These are phyloP conservation scores for Chlamydomonas sphaeroides DNA, from an alignment of 139 green algal species.

Conservation along the genomic window DNA sequence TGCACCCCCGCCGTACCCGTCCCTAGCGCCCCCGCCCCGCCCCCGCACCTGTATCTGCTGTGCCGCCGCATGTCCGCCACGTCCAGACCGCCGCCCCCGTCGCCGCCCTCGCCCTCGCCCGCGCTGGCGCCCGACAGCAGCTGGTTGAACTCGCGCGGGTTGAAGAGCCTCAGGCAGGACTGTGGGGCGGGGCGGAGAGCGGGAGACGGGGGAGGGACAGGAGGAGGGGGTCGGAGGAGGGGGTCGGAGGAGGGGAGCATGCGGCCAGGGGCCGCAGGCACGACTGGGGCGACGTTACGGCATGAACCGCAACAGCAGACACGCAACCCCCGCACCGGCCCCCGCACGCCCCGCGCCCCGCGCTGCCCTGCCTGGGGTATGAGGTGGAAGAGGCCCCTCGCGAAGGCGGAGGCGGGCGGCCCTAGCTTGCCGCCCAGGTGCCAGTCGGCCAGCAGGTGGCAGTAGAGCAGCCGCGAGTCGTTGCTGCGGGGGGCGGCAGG, in stretches of 20 bases:
- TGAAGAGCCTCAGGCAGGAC: slow-evolving; percentile 79
- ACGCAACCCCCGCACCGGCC: too few species aligned
- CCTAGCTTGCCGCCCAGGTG: slow-evolving; percentile 81
- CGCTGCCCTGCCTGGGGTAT: slow-evolving; percentile 43
- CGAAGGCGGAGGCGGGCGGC: slow-evolving; percentile 73
- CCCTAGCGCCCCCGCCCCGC: too few species aligned
- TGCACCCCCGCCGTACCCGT: too few species aligned
- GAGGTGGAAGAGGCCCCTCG: slow-evolving; percentile 62
- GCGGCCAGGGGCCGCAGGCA: too few species aligned
- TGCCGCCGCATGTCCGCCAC: slow-evolving; percentile 81
- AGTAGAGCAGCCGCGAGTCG: slow-evolving; percentile 82
- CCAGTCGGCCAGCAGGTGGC: slow-evolving; percentile 84
- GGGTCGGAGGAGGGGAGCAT: too few species aligned
- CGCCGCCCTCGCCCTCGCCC: slow-evolving; percentile 58
- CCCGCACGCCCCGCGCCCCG: too few species aligned
- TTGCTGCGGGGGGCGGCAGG: slow-evolving; percentile 59
- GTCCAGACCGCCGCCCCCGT: slow-evolving; percentile 52
- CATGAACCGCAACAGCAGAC: too few species aligned
- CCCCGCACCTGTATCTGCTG: slow-evolving; percentile 56
- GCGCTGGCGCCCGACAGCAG: slow-evolving; percentile 60
- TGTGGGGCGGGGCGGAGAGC: not conserved
- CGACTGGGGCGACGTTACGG: too few species aligned
- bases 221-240: too few species aligned
- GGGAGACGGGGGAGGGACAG: too few species aligned
- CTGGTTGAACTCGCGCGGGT: slow-evolving; percentile 85